phyloP scores from a whole-genome alignment of 257 asterid species.

The Solanum stenotomum region DNA sequence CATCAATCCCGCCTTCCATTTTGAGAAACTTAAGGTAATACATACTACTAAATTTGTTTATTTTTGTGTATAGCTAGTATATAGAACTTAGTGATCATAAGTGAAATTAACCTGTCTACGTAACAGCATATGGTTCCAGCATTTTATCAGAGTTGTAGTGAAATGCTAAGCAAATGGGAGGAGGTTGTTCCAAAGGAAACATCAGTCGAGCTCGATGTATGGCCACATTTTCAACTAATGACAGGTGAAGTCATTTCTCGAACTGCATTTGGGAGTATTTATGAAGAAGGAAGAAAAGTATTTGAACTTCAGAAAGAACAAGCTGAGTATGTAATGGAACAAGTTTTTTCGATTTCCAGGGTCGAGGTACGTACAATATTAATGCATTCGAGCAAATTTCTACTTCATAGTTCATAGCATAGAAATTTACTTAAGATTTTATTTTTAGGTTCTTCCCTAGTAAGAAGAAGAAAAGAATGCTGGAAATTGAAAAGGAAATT shows the following conservation, averaged over 20 bases:
- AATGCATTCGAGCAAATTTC: background rate
- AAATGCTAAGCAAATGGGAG: conserved; percentile 33
- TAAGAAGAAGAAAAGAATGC: conserved; percentile 18
- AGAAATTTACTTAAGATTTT: background rate
- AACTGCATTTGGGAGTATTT: conserved; percentile 41
- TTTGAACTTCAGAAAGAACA: conserved; percentile 4
- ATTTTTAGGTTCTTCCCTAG: conserved; percentile 27
- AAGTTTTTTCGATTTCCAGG: conserved; percentile 26
- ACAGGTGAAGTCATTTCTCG: conserved; percentile 37
- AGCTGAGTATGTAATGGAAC: background rate
- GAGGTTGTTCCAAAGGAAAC: conserved; percentile 5
- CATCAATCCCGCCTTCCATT: background rate
- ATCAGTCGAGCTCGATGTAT: conserved; percentile 27
- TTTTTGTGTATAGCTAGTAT: background rate
- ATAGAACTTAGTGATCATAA: background rate
- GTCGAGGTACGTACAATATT: conserved; percentile 25
- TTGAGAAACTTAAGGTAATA: background rate
- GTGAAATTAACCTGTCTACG: background rate
- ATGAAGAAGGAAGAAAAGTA: conserved; percentile 37
- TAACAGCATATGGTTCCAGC: conserved; percentile 36
- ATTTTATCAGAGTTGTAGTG: conserved; percentile 18
- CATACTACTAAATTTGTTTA: background rate
- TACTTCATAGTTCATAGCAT: background rate
- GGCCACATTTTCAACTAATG: background rate
- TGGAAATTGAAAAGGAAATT: background rate